Conservation (phyloP, 306 rosid species). For the Cucurbita argyrosperma region DNA sequence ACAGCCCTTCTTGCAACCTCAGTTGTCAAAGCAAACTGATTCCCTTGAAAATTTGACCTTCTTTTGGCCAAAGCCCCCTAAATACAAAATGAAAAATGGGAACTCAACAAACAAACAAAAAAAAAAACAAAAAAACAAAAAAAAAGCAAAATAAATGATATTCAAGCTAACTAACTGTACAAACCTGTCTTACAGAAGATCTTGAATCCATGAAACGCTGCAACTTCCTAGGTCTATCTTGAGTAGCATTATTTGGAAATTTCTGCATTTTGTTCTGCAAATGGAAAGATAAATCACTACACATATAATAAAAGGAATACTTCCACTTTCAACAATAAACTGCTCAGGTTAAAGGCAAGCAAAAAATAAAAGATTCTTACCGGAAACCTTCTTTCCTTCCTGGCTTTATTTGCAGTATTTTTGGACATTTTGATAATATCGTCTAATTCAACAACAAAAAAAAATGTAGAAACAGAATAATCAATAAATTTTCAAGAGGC, state of each 20-base stretch:
- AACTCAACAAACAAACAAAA: not conserved
- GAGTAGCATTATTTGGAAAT: slow-evolving; percentile 27
- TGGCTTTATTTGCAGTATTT: slow-evolving; percentile 14
- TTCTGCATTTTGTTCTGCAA: slow-evolving; percentile 53
- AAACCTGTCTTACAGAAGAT: slow-evolving; percentile 76
- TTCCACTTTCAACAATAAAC: not conserved
- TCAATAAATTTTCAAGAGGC: not conserved
- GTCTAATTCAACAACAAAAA: slow-evolving; percentile 21
- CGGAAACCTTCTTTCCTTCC: slow-evolving; percentile 34
- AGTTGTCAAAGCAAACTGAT: slow-evolving; percentile 52
- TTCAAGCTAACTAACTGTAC: not conserved
- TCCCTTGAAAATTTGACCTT: slow-evolving; percentile 70
- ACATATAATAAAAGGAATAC: not conserved
- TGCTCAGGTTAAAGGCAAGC: not conserved
- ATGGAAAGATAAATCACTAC: not conserved
- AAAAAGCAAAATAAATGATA: not conserved
- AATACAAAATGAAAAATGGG: not conserved
- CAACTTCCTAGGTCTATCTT: slow-evolving; percentile 47
- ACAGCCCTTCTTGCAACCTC: slow-evolving; percentile 66
- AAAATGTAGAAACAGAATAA: not conserved
- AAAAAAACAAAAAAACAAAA: too few relatives aligned
- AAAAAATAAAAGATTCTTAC: slow-evolving; percentile 21
- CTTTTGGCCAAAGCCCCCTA: slow-evolving; percentile 74
- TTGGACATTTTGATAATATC: slow-evolving; percentile 81
- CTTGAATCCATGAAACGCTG: slow-evolving; percentile 52